Evolutionary conservation across 345 rosid species (phyloP).

Genomic region (Rubroshorea leprosula): DNA sequence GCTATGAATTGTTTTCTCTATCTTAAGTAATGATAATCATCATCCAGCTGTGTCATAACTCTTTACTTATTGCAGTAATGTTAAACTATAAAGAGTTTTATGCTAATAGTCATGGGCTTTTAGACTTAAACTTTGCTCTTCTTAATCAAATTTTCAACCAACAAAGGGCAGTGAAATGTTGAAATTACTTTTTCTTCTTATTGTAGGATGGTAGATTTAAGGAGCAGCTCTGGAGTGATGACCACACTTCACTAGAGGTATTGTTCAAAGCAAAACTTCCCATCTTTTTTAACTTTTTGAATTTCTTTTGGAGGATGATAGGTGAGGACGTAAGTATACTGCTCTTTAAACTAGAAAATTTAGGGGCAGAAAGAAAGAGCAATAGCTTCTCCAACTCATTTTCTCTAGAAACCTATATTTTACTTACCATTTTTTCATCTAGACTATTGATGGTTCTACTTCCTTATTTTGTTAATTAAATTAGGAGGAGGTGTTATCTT

Average conservation of each 20-base stretch:
- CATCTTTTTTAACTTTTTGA: background rate
- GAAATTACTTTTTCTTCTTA: constrained; percentile 14
- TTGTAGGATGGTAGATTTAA: constrained; percentile 54
- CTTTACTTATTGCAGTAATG: too few species aligned
- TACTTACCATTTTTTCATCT: background rate
- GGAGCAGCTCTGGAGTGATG: constrained; percentile 47
- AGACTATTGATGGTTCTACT: constrained; percentile 7
- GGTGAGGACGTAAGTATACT: background rate
- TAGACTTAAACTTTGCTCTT: background rate
- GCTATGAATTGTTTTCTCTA: background rate
- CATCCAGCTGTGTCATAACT: background rate
- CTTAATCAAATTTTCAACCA: background rate
- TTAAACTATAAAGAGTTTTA: too few species aligned
- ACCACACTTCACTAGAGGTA: constrained; percentile 51
- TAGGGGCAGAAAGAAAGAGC: background rate
- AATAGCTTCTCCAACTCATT: background rate
- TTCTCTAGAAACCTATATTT: background rate
- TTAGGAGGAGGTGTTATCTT: constrained; percentile 70
- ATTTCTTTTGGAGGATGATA: background rate
- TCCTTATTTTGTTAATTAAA: constrained; percentile 20
- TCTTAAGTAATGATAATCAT: too few species aligned
- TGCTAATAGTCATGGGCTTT: too few species aligned
- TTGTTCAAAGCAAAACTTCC: constrained; percentile 10
- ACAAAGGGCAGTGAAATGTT: background rate
- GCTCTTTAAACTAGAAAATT: constrained; percentile 9